These are phyloP conservation scores for Leccinum rimulosum DNA, from an alignment of 768 basidiomycete genomes.

Conservation along the genomic window DNA sequence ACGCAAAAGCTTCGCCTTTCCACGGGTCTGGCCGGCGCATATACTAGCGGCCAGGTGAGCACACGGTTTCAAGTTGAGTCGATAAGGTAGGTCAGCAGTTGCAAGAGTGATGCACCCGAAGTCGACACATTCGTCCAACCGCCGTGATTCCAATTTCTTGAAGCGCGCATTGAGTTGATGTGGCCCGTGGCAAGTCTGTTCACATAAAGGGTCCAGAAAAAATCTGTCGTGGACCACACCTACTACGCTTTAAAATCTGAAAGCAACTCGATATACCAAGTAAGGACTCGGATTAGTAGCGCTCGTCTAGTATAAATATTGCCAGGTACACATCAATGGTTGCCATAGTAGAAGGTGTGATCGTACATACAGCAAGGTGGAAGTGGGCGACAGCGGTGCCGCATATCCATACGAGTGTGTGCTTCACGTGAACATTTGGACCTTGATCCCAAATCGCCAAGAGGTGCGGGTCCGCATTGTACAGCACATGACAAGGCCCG, in stretches of 20 bases:
- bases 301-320: background rate
- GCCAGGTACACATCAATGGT: background rate
- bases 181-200: background rate
- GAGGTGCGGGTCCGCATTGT: background rate
- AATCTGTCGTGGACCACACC: background rate
- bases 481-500: background rate
- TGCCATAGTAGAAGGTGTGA: background rate
- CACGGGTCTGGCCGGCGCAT: background rate
- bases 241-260: background rate
- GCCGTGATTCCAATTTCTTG: background rate
- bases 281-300: too few species aligned
- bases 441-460: background rate
- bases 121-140: background rate
- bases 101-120: background rate
- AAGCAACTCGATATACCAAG: background rate
- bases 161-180: background rate
- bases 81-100: background rate
- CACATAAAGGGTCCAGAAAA: background rate
- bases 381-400: background rate
- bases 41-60: background rate
- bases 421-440: background rate
- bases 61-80: background rate
- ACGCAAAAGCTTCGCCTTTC: background rate
- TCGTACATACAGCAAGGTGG: background rate
- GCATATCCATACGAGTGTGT: background rate